Evolutionary conservation across 257 asterid genomes (phyloP).

Genomic region (Datura wrightii): DNA sequence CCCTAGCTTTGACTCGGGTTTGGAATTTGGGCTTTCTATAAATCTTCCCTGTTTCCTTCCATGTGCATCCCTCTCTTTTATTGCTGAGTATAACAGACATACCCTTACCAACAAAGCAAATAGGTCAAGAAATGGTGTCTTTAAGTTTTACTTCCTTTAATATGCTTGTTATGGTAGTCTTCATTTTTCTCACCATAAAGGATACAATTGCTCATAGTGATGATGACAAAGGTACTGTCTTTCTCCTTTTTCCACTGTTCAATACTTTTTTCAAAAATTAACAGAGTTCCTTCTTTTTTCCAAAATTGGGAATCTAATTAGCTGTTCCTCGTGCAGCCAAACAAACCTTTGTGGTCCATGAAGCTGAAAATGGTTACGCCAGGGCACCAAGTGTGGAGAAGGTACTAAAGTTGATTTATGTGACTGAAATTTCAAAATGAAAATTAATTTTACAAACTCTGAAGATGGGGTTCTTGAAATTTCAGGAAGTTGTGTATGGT

Average conservation of each 20-base stretch:
- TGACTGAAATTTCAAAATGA: not conserved
- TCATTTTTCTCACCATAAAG: conserved; percentile 37
- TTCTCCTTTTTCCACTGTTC: not conserved
- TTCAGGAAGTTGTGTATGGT: conserved; percentile 43
- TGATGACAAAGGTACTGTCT: conserved; percentile 45
- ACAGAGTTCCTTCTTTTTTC: not conserved
- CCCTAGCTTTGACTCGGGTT: conserved; percentile 65
- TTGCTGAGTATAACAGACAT: conserved; percentile 12
- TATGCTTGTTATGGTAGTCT: conserved; percentile 36
- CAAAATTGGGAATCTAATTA: not conserved
- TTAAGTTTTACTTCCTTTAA: conserved; percentile 32
- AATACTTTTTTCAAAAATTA: not conserved
- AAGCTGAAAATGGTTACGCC: not conserved
- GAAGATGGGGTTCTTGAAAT: not conserved
- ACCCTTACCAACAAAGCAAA: conserved; percentile 8
- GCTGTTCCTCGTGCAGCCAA: not conserved
- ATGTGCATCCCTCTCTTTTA: conserved; percentile 34
- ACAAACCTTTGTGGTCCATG: not conserved
- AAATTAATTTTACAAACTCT: not conserved
- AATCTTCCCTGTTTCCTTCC: conserved; percentile 27
- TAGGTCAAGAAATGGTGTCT: conserved; percentile 34
- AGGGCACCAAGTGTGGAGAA: not conserved
- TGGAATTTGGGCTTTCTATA: conserved; percentile 48
- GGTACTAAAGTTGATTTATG: not conserved
- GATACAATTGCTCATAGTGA: conserved; percentile 37